Base-by-base conservation (phyloP, 2,329 filamentous ascomycete species). In the Penicillium brasilianum region DNA sequence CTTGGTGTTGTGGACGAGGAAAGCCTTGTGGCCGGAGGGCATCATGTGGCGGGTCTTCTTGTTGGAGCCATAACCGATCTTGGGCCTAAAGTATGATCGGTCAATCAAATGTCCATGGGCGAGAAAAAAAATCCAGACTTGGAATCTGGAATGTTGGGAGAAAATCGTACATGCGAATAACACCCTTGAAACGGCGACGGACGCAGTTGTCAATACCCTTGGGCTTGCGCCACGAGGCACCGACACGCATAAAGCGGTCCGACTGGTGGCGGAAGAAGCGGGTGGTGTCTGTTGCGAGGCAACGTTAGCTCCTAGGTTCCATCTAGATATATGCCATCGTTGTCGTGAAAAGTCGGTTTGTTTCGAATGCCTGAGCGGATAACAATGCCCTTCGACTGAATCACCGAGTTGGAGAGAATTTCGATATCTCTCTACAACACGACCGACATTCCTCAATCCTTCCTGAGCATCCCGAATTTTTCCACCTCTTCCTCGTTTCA, bases 171-270 rank as follows among this genome's bases (percentile, higher is more conserved):
- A 99, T 98, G 78, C 89, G 88, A 83, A 90, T 90, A 85, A 91
- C 92, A 79, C 95, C 92, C 85, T 92, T 93, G 88, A 99, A 99
- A 74, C 95, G 92, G 87, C 95, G 89, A 81, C 95, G 91, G 81
- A 99, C 94, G 78, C 91, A 87, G 87, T 93, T 96, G 86, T 99
- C 95, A 84, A 99, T 99, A 92, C 95, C 95, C 92, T 99, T 99
- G 74, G 95, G 95, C 88, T 98, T 99, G 85, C 95, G 91, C 95
- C 95, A 99, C 87, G 88, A 90, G 73, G 90, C 81, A 79, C 87
- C 89, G 74, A 98, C 89, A 81, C 95, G 90, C 86, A 89, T 97
- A 87, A 96, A 99, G 81, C 90, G 90, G 84, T 98, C 95, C 83
- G 88, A 91, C 89, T 99, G 95, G 86, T 99, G 95, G 82, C 95